Evolutionary conservation across 768 basidiomycete genomes (phyloP), one percentile per base, ranked within the genome.

Genomic region (Phlebiopsis gigantea): DNA sequence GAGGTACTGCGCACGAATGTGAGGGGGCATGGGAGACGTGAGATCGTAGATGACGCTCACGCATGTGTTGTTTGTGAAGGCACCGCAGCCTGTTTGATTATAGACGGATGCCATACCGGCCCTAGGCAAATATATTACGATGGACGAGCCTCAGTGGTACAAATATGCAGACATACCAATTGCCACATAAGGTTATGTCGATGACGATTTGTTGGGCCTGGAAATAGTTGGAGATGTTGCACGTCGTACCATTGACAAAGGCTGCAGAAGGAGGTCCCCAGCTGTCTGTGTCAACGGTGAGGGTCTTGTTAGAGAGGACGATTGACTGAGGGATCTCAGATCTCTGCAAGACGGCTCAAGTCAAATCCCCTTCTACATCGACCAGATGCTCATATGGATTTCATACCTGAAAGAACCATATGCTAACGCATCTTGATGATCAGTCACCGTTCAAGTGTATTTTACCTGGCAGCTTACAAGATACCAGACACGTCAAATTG

Each of bases 401-500:
- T 57, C 75, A 25, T 51, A 77, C 77, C 47, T 63, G 72, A 77
- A 77, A 79, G 62, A 75, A 79, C 77, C 77, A 78, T 47, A 79
- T 77, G 47, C 77, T 78, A n/a, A n/a, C n/a, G 41, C 3, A 12
- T 9, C 4, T 12, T 15, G 21, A n/a, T n/a, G n/a, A n/a, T n/a
- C n/a, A n/a, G n/a, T n/a, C n/a, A n/a, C n/a, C n/a, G n/a, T n/a
- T n/a, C n/a, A 31, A 10, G 12, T 15, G 8, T 56, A 25, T 26
- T n/a, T 14, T 1, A 45, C 6, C 1, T 12, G 12, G n/a, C 2
- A 1, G 3, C 76, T 64, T 57, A 77, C 75, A 62, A 77, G 46
- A 80, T 73, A 19, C 79, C 85, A 2, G 77, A 67, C 5, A 72
- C 70, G 47, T 87, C 87, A 56, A 87, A 82, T 63, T 87, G 86